These are phyloP conservation scores for Solanum boliviense DNA, from an alignment of 257 asterid genomes.

Conservation along the genomic window DNA sequence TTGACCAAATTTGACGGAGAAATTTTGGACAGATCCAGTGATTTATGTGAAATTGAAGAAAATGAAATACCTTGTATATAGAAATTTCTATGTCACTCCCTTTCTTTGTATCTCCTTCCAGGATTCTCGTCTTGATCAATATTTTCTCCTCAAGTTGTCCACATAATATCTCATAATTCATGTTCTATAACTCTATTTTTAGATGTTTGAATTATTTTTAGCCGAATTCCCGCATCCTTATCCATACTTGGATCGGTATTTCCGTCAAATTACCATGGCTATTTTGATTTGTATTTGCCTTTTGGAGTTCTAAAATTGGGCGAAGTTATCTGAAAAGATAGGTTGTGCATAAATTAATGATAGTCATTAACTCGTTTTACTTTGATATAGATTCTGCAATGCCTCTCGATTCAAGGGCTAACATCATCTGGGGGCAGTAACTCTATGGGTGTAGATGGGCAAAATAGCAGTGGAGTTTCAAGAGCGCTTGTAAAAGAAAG, in stretches of 20 bases:
- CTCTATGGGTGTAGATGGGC: conserved; percentile 66
- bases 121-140: too few relatives aligned
- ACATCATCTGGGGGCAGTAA: conserved; percentile 92
- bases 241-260: not conserved
- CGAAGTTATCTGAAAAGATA: not conserved
- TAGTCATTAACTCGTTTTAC: not conserved
- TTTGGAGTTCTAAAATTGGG: not conserved
- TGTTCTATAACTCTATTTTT: too few relatives aligned
- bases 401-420: conserved; percentile 74
- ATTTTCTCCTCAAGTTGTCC: too few relatives aligned
- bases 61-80: too few relatives aligned
- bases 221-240: too few relatives aligned
- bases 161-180: too few relatives aligned
- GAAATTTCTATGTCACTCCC: too few relatives aligned
- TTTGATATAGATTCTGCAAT: conserved; percentile 54
- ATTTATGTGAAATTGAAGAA: too few relatives aligned
- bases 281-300: not conserved
- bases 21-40: too few relatives aligned
- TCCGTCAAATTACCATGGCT: not conserved
- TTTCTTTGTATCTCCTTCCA: too few relatives aligned
- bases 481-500: conserved; percentile 83
- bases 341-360: not conserved
- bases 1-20: too few relatives aligned
- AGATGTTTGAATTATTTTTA: too few relatives aligned
- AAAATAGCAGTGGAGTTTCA: conserved; percentile 91